Conservation (phyloP, 2,329 filamentous ascomycete species). For the Balansia obtecta region DNA sequence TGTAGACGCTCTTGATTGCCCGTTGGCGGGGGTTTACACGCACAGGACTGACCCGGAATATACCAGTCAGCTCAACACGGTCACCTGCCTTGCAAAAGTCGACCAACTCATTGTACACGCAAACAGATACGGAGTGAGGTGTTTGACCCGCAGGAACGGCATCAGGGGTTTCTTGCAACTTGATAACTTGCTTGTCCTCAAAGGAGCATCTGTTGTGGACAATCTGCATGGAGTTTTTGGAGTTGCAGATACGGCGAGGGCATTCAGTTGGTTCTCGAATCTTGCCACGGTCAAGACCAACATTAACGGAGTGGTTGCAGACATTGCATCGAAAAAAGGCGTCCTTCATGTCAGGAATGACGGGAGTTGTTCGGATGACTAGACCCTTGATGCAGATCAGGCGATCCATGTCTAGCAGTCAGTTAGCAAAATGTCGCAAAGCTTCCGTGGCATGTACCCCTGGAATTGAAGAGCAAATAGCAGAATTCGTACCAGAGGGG, state of each 20-base stretch:
- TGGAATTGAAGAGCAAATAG: not conserved
- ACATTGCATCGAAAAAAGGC: constrained; percentile 94
- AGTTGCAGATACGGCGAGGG: constrained; percentile 66
- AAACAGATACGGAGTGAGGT: constrained; percentile 91
- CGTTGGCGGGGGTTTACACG: constrained; percentile 88
- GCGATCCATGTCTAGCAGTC: constrained; percentile 70
- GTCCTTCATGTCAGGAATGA: constrained; percentile 98
- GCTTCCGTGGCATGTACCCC: not conserved
- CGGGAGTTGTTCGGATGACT: constrained; percentile 87
- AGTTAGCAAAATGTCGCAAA: not conserved
- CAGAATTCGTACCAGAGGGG: constrained; percentile 49
- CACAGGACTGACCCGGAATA: constrained; percentile 90
- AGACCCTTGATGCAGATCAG: constrained; percentile 90
- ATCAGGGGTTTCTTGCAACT: constrained; percentile 94
- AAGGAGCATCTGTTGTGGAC: constrained; percentile 92
- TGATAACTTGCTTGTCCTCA: constrained; percentile 96
- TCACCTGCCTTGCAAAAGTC: constrained; percentile 98
- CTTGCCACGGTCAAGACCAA: constrained; percentile 88
- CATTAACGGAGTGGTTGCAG: constrained; percentile 81
- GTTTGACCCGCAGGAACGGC: constrained; percentile 91
- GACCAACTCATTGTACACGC: constrained; percentile 91
- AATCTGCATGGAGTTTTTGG: constrained; percentile 95
- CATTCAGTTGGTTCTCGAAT: constrained; percentile 91
- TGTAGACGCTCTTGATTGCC: constrained; percentile 89
- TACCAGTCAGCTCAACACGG: constrained; percentile 86